phyloP scores from a whole-genome alignment of 129 eudicot species.

The Deinandra increscens region DNA sequence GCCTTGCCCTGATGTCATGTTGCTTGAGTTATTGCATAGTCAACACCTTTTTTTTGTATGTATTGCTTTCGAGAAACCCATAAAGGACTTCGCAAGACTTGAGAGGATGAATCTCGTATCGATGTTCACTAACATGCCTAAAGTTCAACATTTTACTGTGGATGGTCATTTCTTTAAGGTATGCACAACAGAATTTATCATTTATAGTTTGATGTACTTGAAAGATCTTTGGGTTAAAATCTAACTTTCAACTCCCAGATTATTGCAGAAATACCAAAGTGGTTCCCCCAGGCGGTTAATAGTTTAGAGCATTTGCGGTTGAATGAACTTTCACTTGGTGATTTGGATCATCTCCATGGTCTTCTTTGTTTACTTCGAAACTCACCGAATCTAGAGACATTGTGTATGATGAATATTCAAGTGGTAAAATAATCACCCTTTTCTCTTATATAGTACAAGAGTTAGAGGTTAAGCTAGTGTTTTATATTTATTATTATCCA shows the following conservation, averaged over 20 bases:
- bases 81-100: neutral
- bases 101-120: neutral
- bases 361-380: slow-evolving; percentile 21
- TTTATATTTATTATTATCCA: neutral
- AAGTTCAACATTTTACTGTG: neutral
- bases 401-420: neutral
- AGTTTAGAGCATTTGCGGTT: neutral
- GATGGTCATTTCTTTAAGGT: slow-evolving; percentile 17
- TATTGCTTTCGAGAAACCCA: neutral
- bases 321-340: neutral
- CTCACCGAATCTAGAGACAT: slow-evolving; percentile 11
- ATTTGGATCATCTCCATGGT: slow-evolving; percentile 17
- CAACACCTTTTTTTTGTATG: neutral
- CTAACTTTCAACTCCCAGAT: neutral
- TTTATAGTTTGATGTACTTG: too few species aligned
- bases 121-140: slow-evolving; percentile 7
- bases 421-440: neutral
- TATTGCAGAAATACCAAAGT: slow-evolving; percentile 18
- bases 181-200: neutral
- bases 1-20: slow-evolving; percentile 5
- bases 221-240: neutral
- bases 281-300: neutral
- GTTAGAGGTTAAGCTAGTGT: neutral
- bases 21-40: neutral
- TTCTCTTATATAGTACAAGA: neutral